phyloP scores from a whole-genome alignment of 2,329 filamentous ascomycete genomes.

The Rutstroemia sp. region DNA sequence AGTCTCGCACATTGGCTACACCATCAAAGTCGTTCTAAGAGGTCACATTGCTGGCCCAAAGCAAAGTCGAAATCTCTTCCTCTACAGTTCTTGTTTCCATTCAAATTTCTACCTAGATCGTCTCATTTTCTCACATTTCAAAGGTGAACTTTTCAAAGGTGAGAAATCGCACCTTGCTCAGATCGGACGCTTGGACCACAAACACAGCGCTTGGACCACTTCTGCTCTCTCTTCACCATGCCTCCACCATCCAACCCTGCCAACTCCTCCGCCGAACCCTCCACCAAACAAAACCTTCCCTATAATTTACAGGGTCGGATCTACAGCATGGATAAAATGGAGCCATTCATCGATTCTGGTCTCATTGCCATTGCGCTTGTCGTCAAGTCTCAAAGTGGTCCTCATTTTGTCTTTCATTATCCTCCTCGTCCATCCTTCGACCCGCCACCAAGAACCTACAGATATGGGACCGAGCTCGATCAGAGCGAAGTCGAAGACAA shows the following conservation, averaged over 20 bases:
- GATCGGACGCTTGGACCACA: background rate
- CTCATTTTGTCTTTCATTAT: conserved; percentile 81
- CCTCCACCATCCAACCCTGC: background rate
- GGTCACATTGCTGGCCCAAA: no score
- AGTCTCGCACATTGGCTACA: no score
- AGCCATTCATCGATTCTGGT: conserved; percentile 36
- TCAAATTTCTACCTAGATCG: no score
- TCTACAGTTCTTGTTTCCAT: no score
- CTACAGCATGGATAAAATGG: conserved; percentile 2
- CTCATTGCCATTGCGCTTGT: conserved; percentile 33
- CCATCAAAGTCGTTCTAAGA: no score
- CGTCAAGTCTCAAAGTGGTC: conserved; percentile 62
- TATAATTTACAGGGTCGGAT: background rate
- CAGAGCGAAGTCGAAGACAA: conserved; percentile 15
- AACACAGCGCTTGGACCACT: background rate
- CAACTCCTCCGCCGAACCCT: no score
- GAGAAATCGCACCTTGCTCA: no score
- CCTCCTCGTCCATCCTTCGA: conserved; percentile 48
- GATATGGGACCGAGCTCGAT: conserved; percentile 30
- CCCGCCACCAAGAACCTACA: conserved; percentile 23
- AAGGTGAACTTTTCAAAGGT: no score
- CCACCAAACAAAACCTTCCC: background rate
- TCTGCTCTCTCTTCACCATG: background rate
- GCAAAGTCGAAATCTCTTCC: no score
- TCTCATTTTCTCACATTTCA: no score